Evolutionary conservation across 805 yeast species (phyloP).

Genomic region (Monosporozyma aerobia): DNA sequence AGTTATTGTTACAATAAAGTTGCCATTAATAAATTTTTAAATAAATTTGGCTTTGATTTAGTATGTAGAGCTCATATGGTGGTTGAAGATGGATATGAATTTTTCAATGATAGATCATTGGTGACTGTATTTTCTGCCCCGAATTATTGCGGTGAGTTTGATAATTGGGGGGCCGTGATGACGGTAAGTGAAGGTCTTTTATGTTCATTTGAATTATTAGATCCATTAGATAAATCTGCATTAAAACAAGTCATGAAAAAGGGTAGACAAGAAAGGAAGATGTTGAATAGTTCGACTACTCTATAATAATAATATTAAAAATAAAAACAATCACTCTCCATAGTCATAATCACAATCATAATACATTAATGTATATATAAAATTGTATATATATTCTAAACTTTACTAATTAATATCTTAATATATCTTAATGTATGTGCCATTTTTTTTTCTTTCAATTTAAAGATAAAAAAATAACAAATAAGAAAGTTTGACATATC

Average conservation of each 20-base stretch:
- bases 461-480: too few relatives aligned
- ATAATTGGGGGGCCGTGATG: constrained; percentile 98
- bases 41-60: constrained; percentile 59
- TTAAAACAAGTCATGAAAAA: constrained; percentile 87
- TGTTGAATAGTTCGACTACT: constrained; percentile 10
- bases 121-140: constrained; percentile 78
- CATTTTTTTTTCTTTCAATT: too few relatives aligned
- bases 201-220: constrained; percentile 85
- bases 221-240: constrained; percentile 87
- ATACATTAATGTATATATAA: not conserved
- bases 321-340: too few relatives aligned
- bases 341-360: not conserved
- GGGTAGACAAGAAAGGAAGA: constrained; percentile 74
- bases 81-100: constrained; percentile 80
- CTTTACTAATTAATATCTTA: too few relatives aligned
- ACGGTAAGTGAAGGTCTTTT: constrained; percentile 84
- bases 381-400: not conserved
- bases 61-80: constrained; percentile 83
- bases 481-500: too few relatives aligned
- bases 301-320: not conserved
- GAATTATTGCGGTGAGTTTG: constrained; percentile 43
- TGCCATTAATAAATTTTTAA: constrained; percentile 56
- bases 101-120: constrained; percentile 58
- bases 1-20: constrained; percentile 65
- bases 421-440: too few relatives aligned